Evolutionary conservation across 352 stramenopile species (phyloP).

Genomic region (Plasmopara muralis): DNA sequence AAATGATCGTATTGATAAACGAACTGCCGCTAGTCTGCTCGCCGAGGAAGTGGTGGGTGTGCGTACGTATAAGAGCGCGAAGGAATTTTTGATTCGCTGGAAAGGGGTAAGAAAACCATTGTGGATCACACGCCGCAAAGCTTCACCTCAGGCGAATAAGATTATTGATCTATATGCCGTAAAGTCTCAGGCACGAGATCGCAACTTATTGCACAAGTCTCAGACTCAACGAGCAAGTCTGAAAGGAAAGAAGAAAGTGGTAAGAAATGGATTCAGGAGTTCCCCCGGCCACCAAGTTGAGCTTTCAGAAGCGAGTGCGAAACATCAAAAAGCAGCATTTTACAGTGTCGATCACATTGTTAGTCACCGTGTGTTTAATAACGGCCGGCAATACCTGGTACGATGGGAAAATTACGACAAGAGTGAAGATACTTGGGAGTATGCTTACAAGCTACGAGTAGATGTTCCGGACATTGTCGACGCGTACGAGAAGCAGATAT

Average conservation of each 20-base stretch:
- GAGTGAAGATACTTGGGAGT: conserved; percentile 63
- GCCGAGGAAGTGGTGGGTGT: conserved; percentile 27
- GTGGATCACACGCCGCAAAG: conserved; percentile 36
- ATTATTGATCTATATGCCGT: conserved; percentile 29
- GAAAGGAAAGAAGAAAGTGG: conserved; percentile 8
- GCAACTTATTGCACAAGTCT: neutral
- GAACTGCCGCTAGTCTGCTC: conserved; percentile 9
- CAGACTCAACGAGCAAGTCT: conserved; percentile 1
- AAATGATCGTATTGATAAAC: conserved; percentile 24
- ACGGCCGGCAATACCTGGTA: conserved; percentile 52
- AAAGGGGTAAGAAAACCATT: conserved; percentile 11
- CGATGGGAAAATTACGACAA: conserved; percentile 63
- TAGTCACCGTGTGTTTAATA: conserved; percentile 30
- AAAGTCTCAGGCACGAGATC: conserved; percentile 6
- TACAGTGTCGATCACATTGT: conserved; percentile 66
- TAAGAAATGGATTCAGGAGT: conserved; percentile 4
- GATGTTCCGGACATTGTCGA: conserved; percentile 51
- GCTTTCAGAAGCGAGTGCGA: neutral
- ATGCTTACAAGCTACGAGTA: conserved; percentile 33
- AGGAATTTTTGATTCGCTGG: conserved; percentile 38
- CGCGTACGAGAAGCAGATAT: conserved; percentile 39
- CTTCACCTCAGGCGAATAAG: conserved; percentile 18
- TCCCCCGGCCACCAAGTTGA: neutral
- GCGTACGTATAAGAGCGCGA: conserved; percentile 15
- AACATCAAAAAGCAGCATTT: conserved; percentile 10